Evolutionary conservation across 306 rosid genomes (phyloP).

Genomic region (Carpinus viminea): DNA sequence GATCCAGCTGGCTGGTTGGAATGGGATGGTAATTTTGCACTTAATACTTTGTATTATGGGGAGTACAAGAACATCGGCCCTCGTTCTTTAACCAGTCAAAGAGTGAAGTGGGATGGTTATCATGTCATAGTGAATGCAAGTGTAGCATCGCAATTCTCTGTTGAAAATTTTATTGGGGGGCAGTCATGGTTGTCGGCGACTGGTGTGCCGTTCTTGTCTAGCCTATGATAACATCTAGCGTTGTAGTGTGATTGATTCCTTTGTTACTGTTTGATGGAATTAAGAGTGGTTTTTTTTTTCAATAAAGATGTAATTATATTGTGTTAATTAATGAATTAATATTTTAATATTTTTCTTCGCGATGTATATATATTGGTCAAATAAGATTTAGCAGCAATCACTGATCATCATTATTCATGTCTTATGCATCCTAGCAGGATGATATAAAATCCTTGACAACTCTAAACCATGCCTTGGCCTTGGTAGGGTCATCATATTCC

Average conservation of each 20-base stretch:
- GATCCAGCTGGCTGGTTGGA: slow-evolving; percentile 60
- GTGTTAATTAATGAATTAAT: too few relatives aligned
- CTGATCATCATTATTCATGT: too few relatives aligned
- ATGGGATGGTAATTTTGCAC: slow-evolving; percentile 55
- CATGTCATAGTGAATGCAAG: slow-evolving; percentile 34
- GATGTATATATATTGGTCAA: too few relatives aligned
- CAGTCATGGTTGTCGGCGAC: slow-evolving; percentile 50
- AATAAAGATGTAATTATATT: too few relatives aligned
- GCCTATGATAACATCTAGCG: slow-evolving; percentile 14
- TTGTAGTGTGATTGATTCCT: background rate
- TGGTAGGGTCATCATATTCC: slow-evolving; percentile 27
- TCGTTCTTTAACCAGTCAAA: slow-evolving; percentile 30
- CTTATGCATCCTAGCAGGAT: too few relatives aligned
- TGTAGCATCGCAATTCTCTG: slow-evolving; percentile 41
- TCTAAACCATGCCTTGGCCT: slow-evolving; percentile 17
- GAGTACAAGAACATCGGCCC: slow-evolving; percentile 57
- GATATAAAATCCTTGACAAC: slow-evolving; percentile 24
- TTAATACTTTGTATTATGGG: slow-evolving; percentile 52
- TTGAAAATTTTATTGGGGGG: slow-evolving; percentile 48
- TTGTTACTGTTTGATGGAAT: background rate
- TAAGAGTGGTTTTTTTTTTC: too few relatives aligned
- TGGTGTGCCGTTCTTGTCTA: slow-evolving; percentile 42
- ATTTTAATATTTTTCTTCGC: too few relatives aligned
- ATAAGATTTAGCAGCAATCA: too few relatives aligned
- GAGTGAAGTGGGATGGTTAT: slow-evolving; percentile 60